phyloP scores from a whole-genome alignment of 169 alveolate species.

The Cyclospora cayetanensis region DNA sequence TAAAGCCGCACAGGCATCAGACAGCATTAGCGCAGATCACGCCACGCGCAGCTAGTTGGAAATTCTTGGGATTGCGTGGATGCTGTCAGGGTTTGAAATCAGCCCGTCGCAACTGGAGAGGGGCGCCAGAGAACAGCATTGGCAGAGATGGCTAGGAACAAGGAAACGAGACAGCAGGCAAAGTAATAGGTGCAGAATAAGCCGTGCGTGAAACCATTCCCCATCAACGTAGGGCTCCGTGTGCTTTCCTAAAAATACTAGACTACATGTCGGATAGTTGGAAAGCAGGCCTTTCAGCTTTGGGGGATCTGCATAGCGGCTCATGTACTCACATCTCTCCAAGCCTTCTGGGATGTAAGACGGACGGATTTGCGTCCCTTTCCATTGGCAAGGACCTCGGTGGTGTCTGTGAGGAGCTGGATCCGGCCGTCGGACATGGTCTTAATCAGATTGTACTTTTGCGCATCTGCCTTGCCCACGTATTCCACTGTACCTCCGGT shows the following conservation, averaged over 20 bases:
- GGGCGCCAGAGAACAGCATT: not conserved
- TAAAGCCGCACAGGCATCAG: not conserved
- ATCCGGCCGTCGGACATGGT: not conserved
- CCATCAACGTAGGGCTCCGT: too few species aligned
- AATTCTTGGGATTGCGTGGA: not conserved
- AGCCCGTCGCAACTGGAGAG: not conserved
- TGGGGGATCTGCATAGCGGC: too few species aligned
- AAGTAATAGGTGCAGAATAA: not conserved
- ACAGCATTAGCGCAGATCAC: too few species aligned
- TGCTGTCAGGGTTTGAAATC: not conserved
- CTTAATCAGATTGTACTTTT: not conserved
- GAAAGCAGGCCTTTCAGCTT: too few species aligned
- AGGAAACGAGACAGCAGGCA: not conserved
- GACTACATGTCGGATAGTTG: too few species aligned
- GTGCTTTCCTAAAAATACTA: too few species aligned
- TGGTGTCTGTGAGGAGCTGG: not conserved
- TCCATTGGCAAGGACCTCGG: not conserved
- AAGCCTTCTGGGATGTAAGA: not conserved
- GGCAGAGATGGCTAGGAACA: not conserved
- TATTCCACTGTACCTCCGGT: conserved; percentile 54
- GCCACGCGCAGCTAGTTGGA: not conserved
- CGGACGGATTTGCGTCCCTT: conserved; percentile 49
- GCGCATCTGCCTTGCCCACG: not conserved
- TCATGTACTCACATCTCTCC: conserved; percentile 25
- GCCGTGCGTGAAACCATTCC: not conserved